A percentile compares a stretch with the other conserved stretches of the same genome.
Evolutionary conservation across 345 rosid species (phyloP).

Genomic region (Acer campestre): DNA sequence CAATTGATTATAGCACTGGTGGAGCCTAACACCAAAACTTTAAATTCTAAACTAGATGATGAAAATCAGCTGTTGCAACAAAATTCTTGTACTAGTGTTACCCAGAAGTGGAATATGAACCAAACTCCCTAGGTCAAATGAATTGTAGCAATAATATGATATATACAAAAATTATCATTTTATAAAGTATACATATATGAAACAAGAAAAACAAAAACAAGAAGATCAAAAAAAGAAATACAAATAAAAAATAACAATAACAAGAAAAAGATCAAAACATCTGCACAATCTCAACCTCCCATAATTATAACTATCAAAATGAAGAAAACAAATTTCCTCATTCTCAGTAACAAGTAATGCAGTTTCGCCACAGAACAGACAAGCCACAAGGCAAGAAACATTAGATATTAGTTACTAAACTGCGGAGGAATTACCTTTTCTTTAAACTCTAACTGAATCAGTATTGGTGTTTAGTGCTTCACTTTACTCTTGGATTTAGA

Average conservation of each 20-base stretch:
- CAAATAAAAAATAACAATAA: background rate
- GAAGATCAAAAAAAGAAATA: background rate
- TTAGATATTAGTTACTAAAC: background rate
- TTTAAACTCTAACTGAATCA: background rate
- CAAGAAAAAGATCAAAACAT: no score
- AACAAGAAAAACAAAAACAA: no score
- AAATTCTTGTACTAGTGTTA: no score
- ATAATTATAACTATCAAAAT: conserved; percentile 1
- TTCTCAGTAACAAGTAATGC: background rate
- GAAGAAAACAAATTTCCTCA: background rate
- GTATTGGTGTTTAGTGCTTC: conserved; percentile 15
- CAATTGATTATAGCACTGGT: no score
- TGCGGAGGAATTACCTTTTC: conserved; percentile 9
- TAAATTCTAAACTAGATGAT: no score
- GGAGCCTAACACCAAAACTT: no score
- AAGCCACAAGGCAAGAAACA: background rate
- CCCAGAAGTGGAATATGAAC: no score
- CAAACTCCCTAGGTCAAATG: no score
- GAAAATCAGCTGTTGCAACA: no score
- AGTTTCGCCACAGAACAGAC: background rate
- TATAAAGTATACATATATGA: no score
- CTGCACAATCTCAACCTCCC: background rate
- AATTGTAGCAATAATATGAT: background rate
- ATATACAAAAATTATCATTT: no score
- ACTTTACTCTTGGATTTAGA: conserved; percentile 35